phyloP scores from a whole-genome alignment of 495 filamentous ascomycete species.

The Penicillium waksmanii region DNA sequence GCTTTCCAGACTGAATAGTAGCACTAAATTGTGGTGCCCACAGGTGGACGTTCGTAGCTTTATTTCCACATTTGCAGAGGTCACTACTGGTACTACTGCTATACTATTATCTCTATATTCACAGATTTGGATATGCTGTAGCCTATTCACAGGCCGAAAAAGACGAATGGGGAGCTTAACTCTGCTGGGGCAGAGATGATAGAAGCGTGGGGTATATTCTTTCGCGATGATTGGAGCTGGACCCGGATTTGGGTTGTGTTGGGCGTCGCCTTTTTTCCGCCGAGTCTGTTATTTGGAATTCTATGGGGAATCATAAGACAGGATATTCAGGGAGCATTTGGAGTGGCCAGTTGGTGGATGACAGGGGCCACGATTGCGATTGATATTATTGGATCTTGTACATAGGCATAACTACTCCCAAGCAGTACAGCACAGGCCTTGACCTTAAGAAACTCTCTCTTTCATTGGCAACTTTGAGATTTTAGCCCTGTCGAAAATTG shows the following conservation, averaged over 20 bases:
- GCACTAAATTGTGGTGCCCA: too few species aligned
- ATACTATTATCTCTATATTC: too few species aligned
- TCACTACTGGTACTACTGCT: too few species aligned
- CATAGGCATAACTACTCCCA: not conserved
- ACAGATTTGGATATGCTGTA: too few species aligned
- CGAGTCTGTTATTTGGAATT: slow-evolving; percentile 3
- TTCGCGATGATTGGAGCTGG: not conserved
- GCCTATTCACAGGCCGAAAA: not conserved
- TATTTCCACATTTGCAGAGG: too few species aligned
- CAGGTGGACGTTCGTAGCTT: too few species aligned
- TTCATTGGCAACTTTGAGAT: too few species aligned
- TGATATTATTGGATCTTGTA: not conserved
- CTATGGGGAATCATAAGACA: not conserved
- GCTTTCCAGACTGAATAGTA: too few species aligned
- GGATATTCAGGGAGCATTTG: slow-evolving; percentile 6
- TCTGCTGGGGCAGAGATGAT: not conserved
- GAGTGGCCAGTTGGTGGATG: slow-evolving; percentile 5
- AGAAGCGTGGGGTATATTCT: not conserved
- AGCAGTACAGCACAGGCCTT: too few species aligned
- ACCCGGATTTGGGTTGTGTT: not conserved
- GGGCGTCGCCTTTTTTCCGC: not conserved
- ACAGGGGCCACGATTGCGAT: not conserved
- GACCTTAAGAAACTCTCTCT: too few species aligned
- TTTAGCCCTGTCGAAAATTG: too few species aligned
- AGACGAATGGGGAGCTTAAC: not conserved